Base-by-base conservation (phyloP, 129 eudicot genomes). In the Apium graveolens region DNA sequence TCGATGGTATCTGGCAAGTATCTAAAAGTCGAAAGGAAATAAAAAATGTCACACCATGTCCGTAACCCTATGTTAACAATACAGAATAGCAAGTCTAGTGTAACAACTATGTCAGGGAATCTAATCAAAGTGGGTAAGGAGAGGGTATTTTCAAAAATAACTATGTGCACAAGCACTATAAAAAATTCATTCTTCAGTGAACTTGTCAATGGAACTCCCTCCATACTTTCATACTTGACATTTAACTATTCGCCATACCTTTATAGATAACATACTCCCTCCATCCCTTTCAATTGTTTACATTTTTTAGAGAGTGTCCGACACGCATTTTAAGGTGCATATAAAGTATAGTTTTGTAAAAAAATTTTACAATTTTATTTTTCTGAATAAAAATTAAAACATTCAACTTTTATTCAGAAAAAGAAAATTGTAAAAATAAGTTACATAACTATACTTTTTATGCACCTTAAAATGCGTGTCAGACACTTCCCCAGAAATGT, bases 1-100 rank as follows among this genome's bases (percentile, higher is more conserved):
- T 94, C 98, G 79, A 94, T 94, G 76, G 97, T 94, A 78, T 94
- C 98, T 4, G 98, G 97, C 96, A 94, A 76, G 85, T 91, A 94
- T 88, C 98, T 94, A 24, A 7, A 35, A 75, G 76, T 46, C 10
- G 39, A 77, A 63, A n/a, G n/a, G 17, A 60, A 63, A 3, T 14
- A 53, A 48, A n/a, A 74, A 21, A 4, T 18, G 11, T 20, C 29
- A 73, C 44, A 44, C 31, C 76, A 73, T 38, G 44, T 41, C 26
- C 29, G 1, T 41, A 11, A 42, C 9, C 53, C 29, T 34, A 8
- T 16, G 34, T 75, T 20, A 3, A 42, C 74, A 70, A 37, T 14
- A n/a, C 29, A 27, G 35, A 46, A 62, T 62, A 9, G 35, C 9
- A 62, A 63, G 37, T 11, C 37, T 11, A n/a, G 5, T 63, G 70